These are phyloP conservation scores for Entoloma clypeatum DNA, from an alignment of 1,284 basidiomycete genomes.

Conservation along the genomic window DNA sequence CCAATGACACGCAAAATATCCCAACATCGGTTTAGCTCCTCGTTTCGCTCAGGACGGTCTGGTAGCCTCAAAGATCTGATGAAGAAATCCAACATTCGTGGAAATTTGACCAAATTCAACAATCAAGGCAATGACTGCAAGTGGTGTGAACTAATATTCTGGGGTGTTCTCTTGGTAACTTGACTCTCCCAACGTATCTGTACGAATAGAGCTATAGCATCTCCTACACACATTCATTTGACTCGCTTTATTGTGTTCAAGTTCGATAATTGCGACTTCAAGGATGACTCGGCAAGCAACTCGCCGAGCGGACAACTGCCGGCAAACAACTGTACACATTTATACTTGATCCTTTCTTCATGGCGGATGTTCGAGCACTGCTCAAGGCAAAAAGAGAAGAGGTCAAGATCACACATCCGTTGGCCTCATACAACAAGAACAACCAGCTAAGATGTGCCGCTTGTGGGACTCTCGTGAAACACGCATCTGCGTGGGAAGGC, in stretches of 20 bases:
- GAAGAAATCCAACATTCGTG: constrained; percentile 54
- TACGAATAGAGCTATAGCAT: too few species aligned
- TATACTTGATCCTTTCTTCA: constrained; percentile 23
- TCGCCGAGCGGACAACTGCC: too few species aligned
- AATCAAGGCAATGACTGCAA: too few species aligned
- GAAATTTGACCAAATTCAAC: constrained; percentile 50
- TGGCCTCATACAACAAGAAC: constrained; percentile 59
- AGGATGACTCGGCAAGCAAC: too few species aligned
- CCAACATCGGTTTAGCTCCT: constrained; percentile 60
- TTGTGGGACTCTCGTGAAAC: constrained; percentile 63
- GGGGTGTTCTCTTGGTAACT: too few species aligned
- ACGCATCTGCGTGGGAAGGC: constrained; percentile 78
- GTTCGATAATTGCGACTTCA: too few species aligned
- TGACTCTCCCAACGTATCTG: too few species aligned
- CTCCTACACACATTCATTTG: too few species aligned
- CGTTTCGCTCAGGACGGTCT: constrained; percentile 48
- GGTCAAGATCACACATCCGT: constrained; percentile 63
- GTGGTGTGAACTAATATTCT: too few species aligned
- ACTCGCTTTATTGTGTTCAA: too few species aligned
- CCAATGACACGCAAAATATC: constrained; percentile 50
- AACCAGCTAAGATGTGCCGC: constrained; percentile 68
- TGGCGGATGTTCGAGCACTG: constrained; percentile 71
- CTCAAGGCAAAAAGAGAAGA: constrained; percentile 76
- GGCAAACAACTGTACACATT: constrained; percentile 1
- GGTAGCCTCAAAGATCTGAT: constrained; percentile 55